Evolutionary conservation across 2,329 filamentous ascomycete genomes (phyloP), one percentile per base, ranked within the genome.

Genomic region (Colletotrichum plurivorum): DNA sequence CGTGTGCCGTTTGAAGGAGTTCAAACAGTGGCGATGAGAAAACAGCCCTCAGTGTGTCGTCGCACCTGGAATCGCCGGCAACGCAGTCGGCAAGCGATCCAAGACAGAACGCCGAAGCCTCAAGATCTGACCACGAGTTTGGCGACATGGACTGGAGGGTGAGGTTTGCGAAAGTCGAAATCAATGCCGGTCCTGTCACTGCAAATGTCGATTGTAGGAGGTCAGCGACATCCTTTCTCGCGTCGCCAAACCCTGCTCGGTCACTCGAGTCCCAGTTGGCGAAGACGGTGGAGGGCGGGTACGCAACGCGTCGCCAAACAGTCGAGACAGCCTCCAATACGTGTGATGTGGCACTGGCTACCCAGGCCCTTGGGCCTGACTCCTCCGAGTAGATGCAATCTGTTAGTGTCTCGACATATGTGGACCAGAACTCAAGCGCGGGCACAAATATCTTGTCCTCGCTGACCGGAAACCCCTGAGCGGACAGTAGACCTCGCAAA

Each of bases 391-490:
- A 88, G 53, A 87, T 80, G 10, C 80, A 83, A 76, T 90, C 92
- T 69, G 85, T 88, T 83, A 90, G 84, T 13, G 88, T 88, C 78
- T 94, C 93, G 6, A 93, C 88, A 76, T 91, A 94, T 1, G 89
- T 90, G 18, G 89, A 91, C 93, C 94, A 96, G 76, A 96, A 95
- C 74, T 96, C 93, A 15, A 95, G 85, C 1, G 91, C 89, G 1
- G 90, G 88, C 0, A 93, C 88, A 63, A 94, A 94, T 12, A 94
- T 89, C 71, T 89, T 90, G 74, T 96, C 92, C 63, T 95, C 93
- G 4, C 87, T 87, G 1, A 91, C 90, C 1, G 92, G 88, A 73
- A 89, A 87, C 2, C 93, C 93, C 13, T 89, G 84, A 13, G 90
- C 87, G 20, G 86, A 86, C 25, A 95, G 83, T 5, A 96, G 84